Percentiles rank a stretch among this genome's conserved stretches.
phyloP scores from a whole-genome alignment of 805 yeast genomes.

The Ogataea pini region DNA sequence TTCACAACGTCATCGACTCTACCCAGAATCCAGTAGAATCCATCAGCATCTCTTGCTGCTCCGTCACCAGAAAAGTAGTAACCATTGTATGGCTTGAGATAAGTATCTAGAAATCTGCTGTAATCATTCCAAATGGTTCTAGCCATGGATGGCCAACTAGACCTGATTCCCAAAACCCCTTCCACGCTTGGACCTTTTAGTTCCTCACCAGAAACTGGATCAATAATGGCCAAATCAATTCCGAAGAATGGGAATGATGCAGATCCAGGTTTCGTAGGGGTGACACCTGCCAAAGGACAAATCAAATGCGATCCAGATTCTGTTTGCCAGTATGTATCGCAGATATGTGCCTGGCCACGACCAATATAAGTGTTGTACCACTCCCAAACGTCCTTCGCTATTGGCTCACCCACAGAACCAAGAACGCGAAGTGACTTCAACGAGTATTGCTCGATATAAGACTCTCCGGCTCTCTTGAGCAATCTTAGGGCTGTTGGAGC shows the following conservation, averaged over 20 bases:
- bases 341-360: slow-evolving; percentile 64
- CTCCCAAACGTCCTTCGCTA: slow-evolving; percentile 84
- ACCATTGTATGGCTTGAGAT: slow-evolving; percentile 78
- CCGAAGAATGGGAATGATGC: slow-evolving; percentile 87
- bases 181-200: slow-evolving; percentile 68
- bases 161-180: slow-evolving; percentile 74
- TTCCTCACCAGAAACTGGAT: slow-evolving; percentile 74
- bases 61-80: slow-evolving; percentile 88
- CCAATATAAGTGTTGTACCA: slow-evolving; percentile 80
- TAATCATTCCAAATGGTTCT: slow-evolving; percentile 81
- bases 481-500: slow-evolving; percentile 84
- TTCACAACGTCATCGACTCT: slow-evolving; percentile 89
- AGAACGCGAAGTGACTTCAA: slow-evolving; percentile 64
- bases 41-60: slow-evolving; percentile 83
- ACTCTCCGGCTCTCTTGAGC: slow-evolving; percentile 72
- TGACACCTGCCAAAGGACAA: slow-evolving; percentile 73
- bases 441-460: slow-evolving; percentile 59
- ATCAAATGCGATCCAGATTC: slow-evolving; percentile 82
- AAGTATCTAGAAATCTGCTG: slow-evolving; percentile 75
- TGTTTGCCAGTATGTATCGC: slow-evolving; percentile 90
- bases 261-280: slow-evolving; percentile 83
- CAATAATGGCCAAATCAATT: slow-evolving; percentile 69
- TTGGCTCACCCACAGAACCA: slow-evolving; percentile 87
- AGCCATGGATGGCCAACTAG: slow-evolving; percentile 85
- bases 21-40: slow-evolving; percentile 83